Evolutionary conservation across 495 filamentous ascomycete species (phyloP).

Genomic region (Arthonia radiata): DNA sequence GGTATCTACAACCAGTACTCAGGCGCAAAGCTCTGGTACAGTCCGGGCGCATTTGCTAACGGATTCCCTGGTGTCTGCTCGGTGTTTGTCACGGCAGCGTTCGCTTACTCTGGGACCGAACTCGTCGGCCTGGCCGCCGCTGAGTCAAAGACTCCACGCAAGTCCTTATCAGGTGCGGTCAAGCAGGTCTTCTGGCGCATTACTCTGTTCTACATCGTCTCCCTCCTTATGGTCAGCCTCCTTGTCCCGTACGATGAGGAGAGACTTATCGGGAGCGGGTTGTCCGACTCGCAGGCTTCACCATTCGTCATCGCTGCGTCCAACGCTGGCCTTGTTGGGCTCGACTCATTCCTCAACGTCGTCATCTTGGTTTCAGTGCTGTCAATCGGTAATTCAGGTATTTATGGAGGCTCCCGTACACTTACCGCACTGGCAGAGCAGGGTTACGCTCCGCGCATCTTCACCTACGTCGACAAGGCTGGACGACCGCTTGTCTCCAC

Average conservation of each 20-base stretch:
- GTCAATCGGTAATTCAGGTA: slow-evolving; percentile 65
- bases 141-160: slow-evolving; percentile 13
- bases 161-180: slow-evolving; percentile 19
- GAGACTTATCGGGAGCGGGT: too few species aligned
- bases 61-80: slow-evolving; percentile 11
- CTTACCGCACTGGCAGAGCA: slow-evolving; percentile 71
- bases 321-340: slow-evolving; percentile 47
- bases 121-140: slow-evolving; percentile 9
- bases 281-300: slow-evolving; percentile 48
- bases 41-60: slow-evolving; percentile 19
- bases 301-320: slow-evolving; percentile 79
- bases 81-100: slow-evolving; percentile 10
- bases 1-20: slow-evolving; percentile 9
- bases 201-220: slow-evolving; percentile 11
- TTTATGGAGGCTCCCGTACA: slow-evolving; percentile 72
- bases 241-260: slow-evolving; percentile 12
- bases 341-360: slow-evolving; percentile 69
- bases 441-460: slow-evolving; percentile 48
- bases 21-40: slow-evolving; percentile 33
- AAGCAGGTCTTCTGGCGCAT: slow-evolving; percentile 24
- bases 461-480: slow-evolving; percentile 11
- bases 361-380: slow-evolving; percentile 79
- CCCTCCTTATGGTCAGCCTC: slow-evolving; percentile 10
- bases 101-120: slow-evolving; percentile 11
- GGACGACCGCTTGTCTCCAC: slow-evolving; percentile 12